Conservation (phyloP, 2,329 filamentous ascomycete species). For the Pseudogymnoascus sp. region DNA sequence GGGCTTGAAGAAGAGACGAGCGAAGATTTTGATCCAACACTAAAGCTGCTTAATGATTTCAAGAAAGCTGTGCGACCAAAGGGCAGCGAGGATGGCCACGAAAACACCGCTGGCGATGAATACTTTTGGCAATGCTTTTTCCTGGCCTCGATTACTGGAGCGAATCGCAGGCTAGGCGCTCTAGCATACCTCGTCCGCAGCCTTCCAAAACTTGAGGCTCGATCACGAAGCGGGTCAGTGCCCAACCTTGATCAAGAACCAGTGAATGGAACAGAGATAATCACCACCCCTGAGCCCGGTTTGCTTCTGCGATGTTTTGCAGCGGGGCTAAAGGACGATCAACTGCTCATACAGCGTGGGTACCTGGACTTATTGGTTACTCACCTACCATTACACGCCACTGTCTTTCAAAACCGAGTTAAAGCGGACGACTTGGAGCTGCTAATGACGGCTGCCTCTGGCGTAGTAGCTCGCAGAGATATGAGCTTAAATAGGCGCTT, state of each 20-base stretch:
- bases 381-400: slow-evolving; percentile 76
- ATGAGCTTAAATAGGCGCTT: slow-evolving; percentile 93
- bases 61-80: slow-evolving; percentile 56
- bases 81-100: slow-evolving; percentile 41
- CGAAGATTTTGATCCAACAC: slow-evolving; percentile 87
- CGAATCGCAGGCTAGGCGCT: slow-evolving; percentile 74
- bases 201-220: slow-evolving; percentile 60
- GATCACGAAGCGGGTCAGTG: slow-evolving; percentile 21
- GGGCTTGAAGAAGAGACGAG: slow-evolving; percentile 93
- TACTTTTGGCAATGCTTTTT: slow-evolving; percentile 99
- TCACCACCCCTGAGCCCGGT: slow-evolving; percentile 83
- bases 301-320: slow-evolving; percentile 86
- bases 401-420: slow-evolving; percentile 67
- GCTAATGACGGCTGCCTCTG: slow-evolving; percentile 72
- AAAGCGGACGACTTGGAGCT: slow-evolving; percentile 70
- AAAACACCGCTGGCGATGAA: slow-evolving; percentile 56
- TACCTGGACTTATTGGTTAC: slow-evolving; percentile 89
- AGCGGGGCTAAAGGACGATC: slow-evolving; percentile 77
- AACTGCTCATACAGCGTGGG: slow-evolving; percentile 85
- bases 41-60: slow-evolving; percentile 70
- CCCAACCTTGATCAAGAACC: background rate
- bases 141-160: slow-evolving; percentile 81
- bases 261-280: slow-evolving; percentile 41
- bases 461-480: slow-evolving; percentile 80
- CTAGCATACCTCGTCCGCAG: slow-evolving; percentile 76